Evolutionary conservation across 2,329 filamentous ascomycete genomes (phyloP).

Genomic region (Penicillium paneum): DNA sequence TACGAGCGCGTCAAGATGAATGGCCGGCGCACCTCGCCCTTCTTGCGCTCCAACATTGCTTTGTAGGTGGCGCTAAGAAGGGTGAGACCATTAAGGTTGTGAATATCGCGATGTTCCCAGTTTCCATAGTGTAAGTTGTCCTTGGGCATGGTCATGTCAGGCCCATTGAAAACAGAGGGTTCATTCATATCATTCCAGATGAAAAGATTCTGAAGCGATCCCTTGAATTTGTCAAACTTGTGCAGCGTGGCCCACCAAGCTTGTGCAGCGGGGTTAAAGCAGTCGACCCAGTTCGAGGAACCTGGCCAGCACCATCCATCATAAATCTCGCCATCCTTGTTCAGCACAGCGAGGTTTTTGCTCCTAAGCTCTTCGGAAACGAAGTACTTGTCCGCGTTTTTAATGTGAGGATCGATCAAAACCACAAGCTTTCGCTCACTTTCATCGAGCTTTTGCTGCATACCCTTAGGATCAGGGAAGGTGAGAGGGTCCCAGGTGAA

Average conservation of each 20-base stretch:
- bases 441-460: slow-evolving; percentile 82
- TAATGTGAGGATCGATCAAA: slow-evolving; percentile 97
- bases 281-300: slow-evolving; percentile 92
- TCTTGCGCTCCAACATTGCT: slow-evolving; percentile 77
- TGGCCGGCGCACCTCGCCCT: slow-evolving; percentile 78
- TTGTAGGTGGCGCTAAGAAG: slow-evolving; percentile 92
- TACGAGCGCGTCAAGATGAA: slow-evolving; percentile 93
- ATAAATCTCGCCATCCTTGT: slow-evolving; percentile 84
- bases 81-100: slow-evolving; percentile 93
- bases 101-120: slow-evolving; percentile 96
- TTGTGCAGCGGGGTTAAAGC: slow-evolving; percentile 86
- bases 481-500: slow-evolving; percentile 94
- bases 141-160: slow-evolving; percentile 97
- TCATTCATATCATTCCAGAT: slow-evolving; percentile 99
- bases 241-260: slow-evolving; percentile 91
- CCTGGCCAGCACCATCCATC: slow-evolving; percentile 99
- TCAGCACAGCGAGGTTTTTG: slow-evolving; percentile 77
- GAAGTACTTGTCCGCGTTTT: slow-evolving; percentile 76
- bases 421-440: slow-evolving; percentile 86
- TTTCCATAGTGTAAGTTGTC: slow-evolving; percentile 88
- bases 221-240: slow-evolving; percentile 83
- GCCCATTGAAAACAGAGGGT: slow-evolving; percentile 96
- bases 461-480: slow-evolving; percentile 79
- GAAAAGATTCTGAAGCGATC: slow-evolving; percentile 79
- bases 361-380: slow-evolving; percentile 78